Evolutionary conservation across 352 stramenopile genomes (phyloP).

Genomic region (Globisporangium irregulare): DNA sequence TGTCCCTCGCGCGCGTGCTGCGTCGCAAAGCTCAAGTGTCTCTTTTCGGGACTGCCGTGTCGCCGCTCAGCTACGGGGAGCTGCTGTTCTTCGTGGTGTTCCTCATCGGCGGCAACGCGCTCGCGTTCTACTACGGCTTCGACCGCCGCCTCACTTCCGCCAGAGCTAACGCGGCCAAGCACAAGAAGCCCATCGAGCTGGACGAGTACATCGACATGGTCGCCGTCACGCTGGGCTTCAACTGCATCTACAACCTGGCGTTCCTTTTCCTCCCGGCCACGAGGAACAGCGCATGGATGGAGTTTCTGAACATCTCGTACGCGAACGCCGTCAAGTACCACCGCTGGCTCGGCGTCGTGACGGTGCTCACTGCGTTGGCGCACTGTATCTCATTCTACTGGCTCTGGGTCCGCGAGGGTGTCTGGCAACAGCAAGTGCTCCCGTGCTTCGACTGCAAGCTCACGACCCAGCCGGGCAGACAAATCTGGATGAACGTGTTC

Average conservation of each 20-base stretch:
- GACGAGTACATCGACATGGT: conserved; percentile 29
- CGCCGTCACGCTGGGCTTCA: conserved; percentile 27
- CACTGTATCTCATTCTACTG: conserved; percentile 35
- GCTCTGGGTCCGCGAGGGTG: conserved; percentile 22
- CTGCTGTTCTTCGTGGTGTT: conserved; percentile 29
- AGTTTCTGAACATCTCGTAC: conserved; percentile 57
- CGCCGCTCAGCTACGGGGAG: conserved; percentile 37
- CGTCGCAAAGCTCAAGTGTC: conserved; percentile 35
- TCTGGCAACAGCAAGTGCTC: conserved; percentile 24
- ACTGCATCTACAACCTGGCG: conserved; percentile 45
- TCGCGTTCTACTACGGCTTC: conserved; percentile 29
- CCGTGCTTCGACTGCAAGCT: conserved; percentile 48
- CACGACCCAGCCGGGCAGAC: conserved; percentile 17
- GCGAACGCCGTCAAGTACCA: conserved; percentile 55
- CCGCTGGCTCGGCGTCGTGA: conserved; percentile 38
- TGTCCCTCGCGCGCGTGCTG: conserved; percentile 30
- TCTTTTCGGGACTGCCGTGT: conserved; percentile 20
- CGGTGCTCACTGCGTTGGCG: conserved; percentile 30
- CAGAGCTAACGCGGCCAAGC: not conserved
- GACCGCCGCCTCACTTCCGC: not conserved
- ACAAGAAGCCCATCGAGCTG: conserved; percentile 19
- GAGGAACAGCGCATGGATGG: conserved; percentile 51
- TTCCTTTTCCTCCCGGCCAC: conserved; percentile 46
- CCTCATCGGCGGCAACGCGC: conserved; percentile 27
- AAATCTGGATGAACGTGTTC: conserved; percentile 51